Base-by-base conservation (phyloP, 257 asterid genomes). In the Primulina huaijiensis region DNA sequence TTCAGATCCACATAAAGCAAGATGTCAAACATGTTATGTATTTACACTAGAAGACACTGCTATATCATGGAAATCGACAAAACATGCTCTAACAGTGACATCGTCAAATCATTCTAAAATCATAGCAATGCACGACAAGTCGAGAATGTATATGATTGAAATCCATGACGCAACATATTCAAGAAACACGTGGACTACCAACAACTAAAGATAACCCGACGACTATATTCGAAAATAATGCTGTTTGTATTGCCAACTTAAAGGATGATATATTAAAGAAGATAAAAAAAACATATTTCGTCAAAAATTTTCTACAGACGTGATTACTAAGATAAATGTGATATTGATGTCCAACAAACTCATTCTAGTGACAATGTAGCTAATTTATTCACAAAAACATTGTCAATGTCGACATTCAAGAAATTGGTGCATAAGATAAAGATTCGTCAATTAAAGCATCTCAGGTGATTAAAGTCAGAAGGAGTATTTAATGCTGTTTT, bases 41-140 rank as follows among this genome's bases (percentile, higher is more conserved):
- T 56, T 56, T 0, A 56, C 30, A 17, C 2, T 1, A n/a, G 10
- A 2, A 19, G 29, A 6, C 25, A 56, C 16, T 20, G 0, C 3
- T 7, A 56, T 56, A 8, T 20, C 61, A 56, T 56, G 0, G 12
- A 56, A 25, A 20, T 56, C 0, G 1, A 6, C 11, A 1, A 20
- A 20, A 8, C 29, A 20, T 0, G 1, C 1, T 5, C 20, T 1
- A 25, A 10, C 11, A 3, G 0, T 0, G 2, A 6, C 29, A 0
- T 1, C 12, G 1, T 53, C 20, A 19, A 56, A 56, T 37, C 43
- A 37, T 8, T 37, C 25, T 23, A 23, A 23, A 23, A 23, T 23
- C 1, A 23, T 23, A 23, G 3, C 12, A 37, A 37, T 37, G 43
- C 3, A 8, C 8, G 1, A 0, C 43, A 37, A 37, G 43, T 8